Percentiles rank a stretch among this genome's conserved stretches.
Evolutionary conservation across 2,329 filamentous ascomycete genomes (phyloP).

Genomic region (Endocalyx cinctus): DNA sequence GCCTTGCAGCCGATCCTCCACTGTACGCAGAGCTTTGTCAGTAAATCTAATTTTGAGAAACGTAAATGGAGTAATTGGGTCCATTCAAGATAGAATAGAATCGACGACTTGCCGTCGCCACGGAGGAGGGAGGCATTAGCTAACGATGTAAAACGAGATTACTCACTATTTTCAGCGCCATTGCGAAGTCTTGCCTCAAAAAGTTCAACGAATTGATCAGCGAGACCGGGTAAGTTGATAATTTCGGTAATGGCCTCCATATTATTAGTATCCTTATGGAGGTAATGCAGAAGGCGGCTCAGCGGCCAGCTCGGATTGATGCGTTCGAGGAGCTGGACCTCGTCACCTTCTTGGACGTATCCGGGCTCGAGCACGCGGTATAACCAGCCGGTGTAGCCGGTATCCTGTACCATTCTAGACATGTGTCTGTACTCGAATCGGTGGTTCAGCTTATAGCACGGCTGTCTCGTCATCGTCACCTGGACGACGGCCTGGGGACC

Average conservation of each 20-base stretch:
- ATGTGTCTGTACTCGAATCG: conserved; percentile 60
- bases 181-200: conserved; percentile 48
- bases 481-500: conserved; percentile 44
- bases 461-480: conserved; percentile 57
- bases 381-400: conserved; percentile 59
- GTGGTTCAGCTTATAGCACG: conserved; percentile 65
- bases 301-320: conserved; percentile 56
- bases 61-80: too few species aligned
- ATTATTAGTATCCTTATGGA: conserved; percentile 50
- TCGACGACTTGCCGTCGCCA: too few species aligned
- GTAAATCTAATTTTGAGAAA: too few species aligned
- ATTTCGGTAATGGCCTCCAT: conserved; percentile 45
- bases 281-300: conserved; percentile 54
- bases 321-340: conserved; percentile 49
- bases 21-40: too few species aligned
- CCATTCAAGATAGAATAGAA: too few species aligned
- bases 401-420: conserved; percentile 50
- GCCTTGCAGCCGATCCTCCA: conserved; percentile 18
- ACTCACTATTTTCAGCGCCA: conserved; percentile 32
- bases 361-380: conserved; percentile 56
- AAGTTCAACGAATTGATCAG: conserved; percentile 37
- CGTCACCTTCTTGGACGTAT: conserved; percentile 48
- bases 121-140: too few species aligned
- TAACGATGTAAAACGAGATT: too few species aligned
- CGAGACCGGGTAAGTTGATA: conserved; percentile 43